phyloP scores from a whole-genome alignment of 1,139 yeast species.

The Magnusiomyces magnusii region DNA sequence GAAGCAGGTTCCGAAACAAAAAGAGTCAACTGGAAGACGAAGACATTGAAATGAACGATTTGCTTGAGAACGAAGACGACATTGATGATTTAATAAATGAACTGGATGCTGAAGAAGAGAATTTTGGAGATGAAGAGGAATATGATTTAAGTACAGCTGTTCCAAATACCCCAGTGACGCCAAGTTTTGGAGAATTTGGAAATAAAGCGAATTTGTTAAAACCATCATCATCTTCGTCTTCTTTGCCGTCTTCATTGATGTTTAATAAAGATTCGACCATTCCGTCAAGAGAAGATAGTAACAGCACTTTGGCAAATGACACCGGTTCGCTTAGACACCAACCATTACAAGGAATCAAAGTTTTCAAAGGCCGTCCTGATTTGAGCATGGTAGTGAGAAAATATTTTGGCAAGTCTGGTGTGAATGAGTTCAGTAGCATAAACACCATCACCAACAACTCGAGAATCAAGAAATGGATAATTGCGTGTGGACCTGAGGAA shows the following conservation, averaged over 20 bases:
- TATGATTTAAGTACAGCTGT: background rate
- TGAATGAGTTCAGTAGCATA: no score
- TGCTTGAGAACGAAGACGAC: constrained; percentile 10
- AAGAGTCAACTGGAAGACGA: constrained; percentile 15
- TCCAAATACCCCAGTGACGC: background rate
- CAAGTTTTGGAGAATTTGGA: background rate
- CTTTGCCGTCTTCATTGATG: background rate
- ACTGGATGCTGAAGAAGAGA: constrained; percentile 19
- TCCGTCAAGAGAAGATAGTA: background rate
- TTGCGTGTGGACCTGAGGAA: constrained; percentile 64
- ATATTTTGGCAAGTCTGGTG: constrained; percentile 26
- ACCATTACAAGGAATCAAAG: constrained; percentile 16
- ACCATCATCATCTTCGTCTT: background rate
- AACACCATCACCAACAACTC: no score
- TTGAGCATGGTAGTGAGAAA: constrained; percentile 18
- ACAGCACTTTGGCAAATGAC: background rate
- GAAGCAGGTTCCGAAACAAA: constrained; percentile 11
- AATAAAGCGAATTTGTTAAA: background rate
- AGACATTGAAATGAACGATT: constrained; percentile 27
- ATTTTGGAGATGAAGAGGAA: no score
- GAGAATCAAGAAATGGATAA: constrained; percentile 50
- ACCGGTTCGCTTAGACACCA: background rate
- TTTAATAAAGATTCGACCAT: background rate
- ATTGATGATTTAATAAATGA: constrained; percentile 19
- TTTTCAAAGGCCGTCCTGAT: constrained; percentile 28